Base-by-base conservation (phyloP, 352 stramenopile species). In the Aphanomyces astaci region DNA sequence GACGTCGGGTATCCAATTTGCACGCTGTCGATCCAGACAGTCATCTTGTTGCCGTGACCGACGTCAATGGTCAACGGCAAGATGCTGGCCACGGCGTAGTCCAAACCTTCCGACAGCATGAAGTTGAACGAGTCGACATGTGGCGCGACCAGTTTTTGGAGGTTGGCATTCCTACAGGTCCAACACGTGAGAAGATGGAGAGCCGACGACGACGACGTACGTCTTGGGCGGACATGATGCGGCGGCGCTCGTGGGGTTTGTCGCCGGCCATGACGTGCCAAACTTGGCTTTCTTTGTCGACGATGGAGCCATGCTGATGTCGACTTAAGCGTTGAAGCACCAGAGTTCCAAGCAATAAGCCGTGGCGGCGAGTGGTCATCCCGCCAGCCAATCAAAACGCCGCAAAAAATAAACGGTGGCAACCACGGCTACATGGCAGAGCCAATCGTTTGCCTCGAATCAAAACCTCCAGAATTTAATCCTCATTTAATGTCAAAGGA, bases 81-180 rank as follows among this genome's bases (percentile, higher is more conserved):
- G 51, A 99, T 88, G 75, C 98, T 89, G 32, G 87, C 80, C 25
- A 99, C 87, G 3, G 94, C 96, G 32, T 96, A 75, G 48, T 88
- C 67, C 22, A 99, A 77, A n/a, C 96, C 96, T 43, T 98, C 84
- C 22, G 96, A 92, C 4, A 99, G 75, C 71, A 99, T 98, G 71
- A 96, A 99, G 77, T 99, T 97, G 81, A 98, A 99, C 56, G 92
- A 98, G 63, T 99, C 93, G 46, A 99, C 81, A 76, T 99, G 97
- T n/a, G 96, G 96, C 55, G 83, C 80, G 49, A 98, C 94, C 46
- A 99, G 85, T 72, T 90, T 87, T 70, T 91, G 81, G 33, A 95
- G 73, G 57, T 90, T 92, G 2, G 76, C 75, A 79, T 95, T 94
- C 54, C 81, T 89, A 71, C n/a, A 64, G 15, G n/a, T n/a, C n/a